Percentiles rank a stretch among this genome's conserved stretches.
Conservation (phyloP, 805 yeast species). For the Kodamaea kaohsiungensis region DNA sequence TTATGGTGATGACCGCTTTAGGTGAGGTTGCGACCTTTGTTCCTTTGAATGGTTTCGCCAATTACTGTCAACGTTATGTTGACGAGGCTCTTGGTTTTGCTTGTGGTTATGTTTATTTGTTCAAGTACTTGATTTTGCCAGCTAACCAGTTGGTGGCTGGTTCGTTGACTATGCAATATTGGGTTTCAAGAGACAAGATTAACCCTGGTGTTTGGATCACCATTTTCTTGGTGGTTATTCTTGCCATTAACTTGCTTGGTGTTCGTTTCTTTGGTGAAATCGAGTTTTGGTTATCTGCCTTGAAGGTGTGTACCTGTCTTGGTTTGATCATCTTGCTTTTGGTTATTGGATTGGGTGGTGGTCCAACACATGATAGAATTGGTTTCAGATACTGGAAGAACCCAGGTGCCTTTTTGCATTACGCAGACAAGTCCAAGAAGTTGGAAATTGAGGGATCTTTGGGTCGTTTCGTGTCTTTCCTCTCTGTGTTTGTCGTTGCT, state of each 20-base stretch:
- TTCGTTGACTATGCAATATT: constrained; percentile 52
- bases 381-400: constrained; percentile 72
- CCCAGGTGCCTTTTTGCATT: constrained; percentile 63
- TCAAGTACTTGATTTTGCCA: constrained; percentile 53
- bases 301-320: constrained; percentile 64
- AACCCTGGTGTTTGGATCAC: constrained; percentile 63
- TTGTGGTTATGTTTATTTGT: constrained; percentile 63
- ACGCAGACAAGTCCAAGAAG: constrained; percentile 42
- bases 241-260: constrained; percentile 46
- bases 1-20: constrained; percentile 64
- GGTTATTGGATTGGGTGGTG: constrained; percentile 75
- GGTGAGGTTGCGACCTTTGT: constrained; percentile 71
- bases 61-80: constrained; percentile 62
- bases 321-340: constrained; percentile 67
- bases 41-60: constrained; percentile 68
- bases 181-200: constrained; percentile 47
- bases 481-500: constrained; percentile 63
- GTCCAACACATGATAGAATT: constrained; percentile 68
- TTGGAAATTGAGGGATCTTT: constrained; percentile 40
- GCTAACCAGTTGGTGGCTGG: constrained; percentile 70
- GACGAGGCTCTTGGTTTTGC: constrained; percentile 71
- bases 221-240: constrained; percentile 45
- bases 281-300: constrained; percentile 58
- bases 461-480: constrained; percentile 64
- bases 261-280: constrained; percentile 41